phyloP scores from a whole-genome alignment of 1,284 basidiomycete species.

The Sparassis latifolia region DNA sequence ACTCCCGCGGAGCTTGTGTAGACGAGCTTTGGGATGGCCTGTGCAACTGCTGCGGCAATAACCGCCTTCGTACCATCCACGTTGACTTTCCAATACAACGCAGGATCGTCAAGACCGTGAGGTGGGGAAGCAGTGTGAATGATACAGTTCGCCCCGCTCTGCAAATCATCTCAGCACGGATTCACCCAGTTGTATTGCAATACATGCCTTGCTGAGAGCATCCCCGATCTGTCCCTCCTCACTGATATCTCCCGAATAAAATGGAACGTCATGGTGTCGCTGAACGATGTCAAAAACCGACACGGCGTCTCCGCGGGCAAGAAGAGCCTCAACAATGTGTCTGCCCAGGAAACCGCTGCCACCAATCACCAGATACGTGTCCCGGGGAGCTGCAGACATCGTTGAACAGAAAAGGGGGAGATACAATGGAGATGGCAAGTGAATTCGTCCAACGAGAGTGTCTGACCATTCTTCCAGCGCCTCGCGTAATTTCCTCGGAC shows the following conservation, averaged over 20 bases:
- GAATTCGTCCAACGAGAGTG: too few relatives aligned
- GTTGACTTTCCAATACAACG: constrained; percentile 90
- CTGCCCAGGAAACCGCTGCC: constrained; percentile 90
- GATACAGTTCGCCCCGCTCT: constrained; percentile 82
- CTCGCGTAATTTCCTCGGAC: too few relatives aligned
- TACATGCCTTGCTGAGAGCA: constrained; percentile 67
- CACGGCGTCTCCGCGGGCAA: constrained; percentile 75
- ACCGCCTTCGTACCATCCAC: constrained; percentile 87
- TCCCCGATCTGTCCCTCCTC: constrained; percentile 66
- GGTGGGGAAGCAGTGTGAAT: constrained; percentile 96
- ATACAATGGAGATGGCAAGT: too few relatives aligned
- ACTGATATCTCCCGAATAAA: constrained; percentile 83
- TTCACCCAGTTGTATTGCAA: neutral
- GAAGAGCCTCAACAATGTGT: constrained; percentile 81
- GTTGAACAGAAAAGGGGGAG: neutral
- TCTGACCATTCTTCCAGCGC: too few relatives aligned
- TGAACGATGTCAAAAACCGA: constrained; percentile 89
- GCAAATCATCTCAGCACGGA: constrained; percentile 6
- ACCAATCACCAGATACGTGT: constrained; percentile 80
- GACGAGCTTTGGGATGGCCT: constrained; percentile 80
- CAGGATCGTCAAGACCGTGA: constrained; percentile 62
- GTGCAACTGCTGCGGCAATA: constrained; percentile 72
- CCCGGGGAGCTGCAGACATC: constrained; percentile 28
- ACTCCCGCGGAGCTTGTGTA: constrained; percentile 96
- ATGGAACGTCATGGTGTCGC: constrained; percentile 78